Evolutionary conservation across 306 rosid genomes (phyloP), one percentile per base, ranked within the genome.

Genomic region (Arachis stenosperma): DNA sequence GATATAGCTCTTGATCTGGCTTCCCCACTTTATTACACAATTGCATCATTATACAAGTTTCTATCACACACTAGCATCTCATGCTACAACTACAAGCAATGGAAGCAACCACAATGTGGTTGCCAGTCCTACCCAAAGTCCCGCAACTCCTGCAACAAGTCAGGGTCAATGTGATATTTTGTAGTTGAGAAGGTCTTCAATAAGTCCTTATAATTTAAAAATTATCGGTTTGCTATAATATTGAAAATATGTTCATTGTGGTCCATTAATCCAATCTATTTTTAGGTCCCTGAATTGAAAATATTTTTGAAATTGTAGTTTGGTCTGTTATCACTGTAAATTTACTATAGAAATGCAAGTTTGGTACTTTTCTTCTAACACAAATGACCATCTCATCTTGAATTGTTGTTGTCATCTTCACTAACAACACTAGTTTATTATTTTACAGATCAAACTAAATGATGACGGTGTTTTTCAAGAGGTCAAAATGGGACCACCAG

Each of bases 61-160:
- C 82, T 94, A 97, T 42, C 99, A 97, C 77, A 94, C 99, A 73
- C 79, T 94, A 86, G 99, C 99, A 29, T 91, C 93, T 84, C 99
- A 94, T 83, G 93, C 99, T 78, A 92, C 88, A 69, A 91, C 94
- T 75, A 89, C 97, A 12, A 91, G 99, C 70, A 79, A 88, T 14
- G 99, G 99, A 71, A 94, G 84, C 84, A 94, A 90, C 78, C 96
- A 98, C 53, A 89, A 82, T 75, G 75, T 94, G 88, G 99, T 91
- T 62, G 80, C 99, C 65, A 91, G 98, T 83, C 96, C 97, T 73
- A 88, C 95, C 52, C 98, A 86, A 80, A 94, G 92, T 83, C 74
- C 92, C 42, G 90, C 89, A 5, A 79, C 98, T 77, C 96, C 99
- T 61, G 92, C 87, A 29, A 79, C 98, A 59, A 94, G 78, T 85